Evolutionary conservation across 148 eudicot species (phyloP).

Genomic region (Nepenthes gracilis): DNA sequence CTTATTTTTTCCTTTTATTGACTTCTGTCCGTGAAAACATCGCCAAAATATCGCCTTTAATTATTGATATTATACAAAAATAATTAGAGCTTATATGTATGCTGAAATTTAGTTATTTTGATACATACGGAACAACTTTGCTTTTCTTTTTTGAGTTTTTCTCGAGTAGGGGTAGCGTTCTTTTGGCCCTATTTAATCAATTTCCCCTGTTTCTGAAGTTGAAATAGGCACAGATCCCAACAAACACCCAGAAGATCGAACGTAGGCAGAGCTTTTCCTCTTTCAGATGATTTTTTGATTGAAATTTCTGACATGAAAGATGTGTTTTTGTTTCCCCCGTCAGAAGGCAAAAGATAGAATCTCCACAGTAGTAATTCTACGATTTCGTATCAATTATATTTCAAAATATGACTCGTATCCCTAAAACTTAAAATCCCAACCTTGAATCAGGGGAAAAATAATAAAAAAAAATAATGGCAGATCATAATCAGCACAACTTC

Average conservation of each 20-base stretch:
- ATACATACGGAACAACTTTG: neutral
- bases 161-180: neutral
- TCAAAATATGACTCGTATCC: slow-evolving; percentile 16
- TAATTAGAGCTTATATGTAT: no score
- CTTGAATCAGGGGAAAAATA: slow-evolving; percentile 9
- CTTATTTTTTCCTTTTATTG: neutral
- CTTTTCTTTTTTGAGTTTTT: neutral
- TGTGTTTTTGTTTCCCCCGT: neutral
- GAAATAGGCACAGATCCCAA: slow-evolving; percentile 38
- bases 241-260: slow-evolving; percentile 11
- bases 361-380: slow-evolving; percentile 22
- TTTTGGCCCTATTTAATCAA: neutral
- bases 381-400: no score
- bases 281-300: no score
- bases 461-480: neutral
- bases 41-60: neutral
- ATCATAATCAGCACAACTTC: no score
- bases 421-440: slow-evolving; percentile 36
- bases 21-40: neutral
- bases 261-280: no score
- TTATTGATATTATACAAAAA: no score
- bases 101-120: no score
- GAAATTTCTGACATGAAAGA: no score
- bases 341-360: slow-evolving; percentile 24
- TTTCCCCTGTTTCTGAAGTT: slow-evolving; percentile 6